Evolutionary conservation across 257 asterid genomes (phyloP), one percentile per base, ranked within the genome.

Genomic region (Mentha longifolia): DNA sequence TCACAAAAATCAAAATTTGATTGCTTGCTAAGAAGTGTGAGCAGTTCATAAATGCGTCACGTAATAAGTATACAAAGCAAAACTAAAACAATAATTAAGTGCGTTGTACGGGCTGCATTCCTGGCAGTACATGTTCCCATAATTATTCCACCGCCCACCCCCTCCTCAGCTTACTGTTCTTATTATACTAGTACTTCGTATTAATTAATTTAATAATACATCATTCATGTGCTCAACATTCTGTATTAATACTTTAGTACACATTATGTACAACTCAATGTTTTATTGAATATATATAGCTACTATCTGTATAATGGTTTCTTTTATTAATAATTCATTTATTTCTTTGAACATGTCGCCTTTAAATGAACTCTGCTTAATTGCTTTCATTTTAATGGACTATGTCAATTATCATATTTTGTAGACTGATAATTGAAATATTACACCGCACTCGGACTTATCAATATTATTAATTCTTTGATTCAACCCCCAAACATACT

Each of bases 71-170:
- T 8, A 16, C 1, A 14, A 41, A 45, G 9, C 10, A 51, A 1
- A 7, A 20, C 14, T 64, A 42, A 22, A 9, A 4, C 7, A 42
- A 7, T 41, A n/a, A 20, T 11, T 61, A 39, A 19, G 14, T 12
- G 11, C 3, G 56, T 63, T 14, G 79, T 50, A 75, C 65, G 65
- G 70, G 31, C 14, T 31, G 59, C 61, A 61, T 9, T n/a, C 61
- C 42, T 51, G 59, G 49, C 71, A 14, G 30, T 43, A 46, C 69
- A 76, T 14, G 52, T 62, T 49, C 19, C 52, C 62, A n/a, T 65
- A 37, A 35, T 56, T 56, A 50, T 12, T 47, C 70, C 74, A 77
- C 81, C 74, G 77, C 41, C 74, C 81, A 67, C n/a, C 58, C 30
- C 20, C 14, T 11, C 6, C 17, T 57, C 51, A 19, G 9, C 52